Evolutionary conservation across 2,329 filamentous ascomycete species (phyloP), one percentile per base, ranked within the genome.

Genomic region (Fonsecaea multimorphosa): DNA sequence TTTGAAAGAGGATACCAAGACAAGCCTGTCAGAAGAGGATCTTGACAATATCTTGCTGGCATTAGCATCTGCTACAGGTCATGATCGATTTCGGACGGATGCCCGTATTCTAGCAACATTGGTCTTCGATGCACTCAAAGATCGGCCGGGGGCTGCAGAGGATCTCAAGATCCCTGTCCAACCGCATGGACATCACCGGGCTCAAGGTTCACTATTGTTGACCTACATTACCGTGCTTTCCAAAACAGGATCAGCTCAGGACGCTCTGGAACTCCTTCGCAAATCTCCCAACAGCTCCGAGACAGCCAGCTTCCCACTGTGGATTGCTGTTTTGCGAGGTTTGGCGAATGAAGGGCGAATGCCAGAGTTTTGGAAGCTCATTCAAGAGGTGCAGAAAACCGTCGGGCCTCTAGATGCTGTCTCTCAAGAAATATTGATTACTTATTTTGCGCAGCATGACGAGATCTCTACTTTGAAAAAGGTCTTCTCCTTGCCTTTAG

Each of bases 401-500:
- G 72, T 73, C 24, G 66, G 73, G 53, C 74, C 74, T 3, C 77
- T 84, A 53, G 77, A 79, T 40, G 70, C 73, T 11, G 53, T 63
- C 1, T 78, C 79, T 29, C 82, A 84, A 62, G 73, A 79, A 63
- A 72, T 85, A 36, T 80, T 95, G 74, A 83, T 88, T 2, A 76
- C 76, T 0, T 90, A 89, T 71, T 92, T 89, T 71, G 85, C 89
- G 1, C 75, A 80, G 12, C 82, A 81, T 52, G 80, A 88, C 70
- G 80, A 87, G 54, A 74, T 89, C 3, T 75, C 82, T n/a, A 84
- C 86, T 67, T 88, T 88, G 2, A 88, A 90, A 73, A 75, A 81
- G 12, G 92, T 92, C 86, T 93, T 90, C 72, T 78, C 84, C 24
- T 85, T 84, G 67, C 81, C 84, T 1, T 78, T 88, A 2, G 72